Conservation (phyloP, 2,329 filamentous ascomycete species). For the Xylaria sp. region DNA sequence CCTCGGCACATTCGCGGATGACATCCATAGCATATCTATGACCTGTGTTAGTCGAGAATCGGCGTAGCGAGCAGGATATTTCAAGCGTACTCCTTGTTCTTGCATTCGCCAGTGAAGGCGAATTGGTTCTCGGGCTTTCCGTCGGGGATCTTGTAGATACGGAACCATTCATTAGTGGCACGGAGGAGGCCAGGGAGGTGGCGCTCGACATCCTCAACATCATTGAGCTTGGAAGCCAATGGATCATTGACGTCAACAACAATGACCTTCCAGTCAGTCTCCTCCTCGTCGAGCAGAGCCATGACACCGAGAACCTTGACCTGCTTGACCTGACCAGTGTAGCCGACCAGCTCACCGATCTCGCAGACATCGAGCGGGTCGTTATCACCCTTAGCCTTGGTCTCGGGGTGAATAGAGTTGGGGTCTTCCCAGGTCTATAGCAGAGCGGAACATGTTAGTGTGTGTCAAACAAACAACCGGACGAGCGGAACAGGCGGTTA, state of each 20-base stretch:
- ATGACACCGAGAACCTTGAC: conserved; percentile 99
- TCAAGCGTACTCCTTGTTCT: conserved; percentile 88
- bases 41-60: conserved; percentile 42
- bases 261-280: conserved; percentile 99
- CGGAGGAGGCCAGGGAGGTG: conserved; percentile 96
- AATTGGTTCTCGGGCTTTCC: conserved; percentile 99
- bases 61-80: background rate
- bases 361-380: conserved; percentile 99
- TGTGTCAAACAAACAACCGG: conserved; percentile 8
- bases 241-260: conserved; percentile 99
- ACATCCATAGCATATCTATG: conserved; percentile 90
- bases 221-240: conserved; percentile 94
- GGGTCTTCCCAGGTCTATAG: conserved; percentile 97
- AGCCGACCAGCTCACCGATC: conserved; percentile 97
- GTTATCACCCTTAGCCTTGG: conserved; percentile 99
- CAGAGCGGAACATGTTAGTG: conserved; percentile 22
- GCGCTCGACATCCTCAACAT: conserved; percentile 98
- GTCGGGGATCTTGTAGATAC: conserved; percentile 99
- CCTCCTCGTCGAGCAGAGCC: conserved; percentile 98
- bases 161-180: conserved; percentile 99
- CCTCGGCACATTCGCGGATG: conserved; percentile 93
- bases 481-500: conserved; percentile 17
- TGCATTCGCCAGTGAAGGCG: conserved; percentile 99
- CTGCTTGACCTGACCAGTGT: conserved; percentile 97
- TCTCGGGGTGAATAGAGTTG: conserved; percentile 94